phyloP scores from a whole-genome alignment of 2,329 filamentous ascomycete species.

The Teratosphaeria viscida region DNA sequence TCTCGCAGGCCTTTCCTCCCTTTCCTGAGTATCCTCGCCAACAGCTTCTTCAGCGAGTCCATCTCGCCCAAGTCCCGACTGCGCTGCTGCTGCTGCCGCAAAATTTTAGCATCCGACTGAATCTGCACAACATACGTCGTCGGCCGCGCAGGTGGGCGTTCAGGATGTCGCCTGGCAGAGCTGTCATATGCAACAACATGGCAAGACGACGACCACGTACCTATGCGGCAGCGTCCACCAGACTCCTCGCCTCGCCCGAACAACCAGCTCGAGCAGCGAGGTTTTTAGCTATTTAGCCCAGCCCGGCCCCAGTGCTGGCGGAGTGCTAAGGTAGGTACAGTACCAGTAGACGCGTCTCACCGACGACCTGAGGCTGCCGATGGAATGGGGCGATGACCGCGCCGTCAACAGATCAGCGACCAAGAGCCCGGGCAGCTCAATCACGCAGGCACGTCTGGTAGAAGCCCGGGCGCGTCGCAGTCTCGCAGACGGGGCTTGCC shows the following conservation, averaged over 20 bases:
- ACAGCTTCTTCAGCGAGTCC: background rate
- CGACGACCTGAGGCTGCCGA: background rate
- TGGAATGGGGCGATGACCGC: background rate
- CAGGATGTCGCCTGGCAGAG: background rate
- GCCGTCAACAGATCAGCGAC: background rate
- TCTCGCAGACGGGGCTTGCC: background rate
- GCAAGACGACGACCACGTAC: background rate
- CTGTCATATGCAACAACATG: background rate
- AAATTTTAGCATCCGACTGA: background rate
- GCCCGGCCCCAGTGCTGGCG: background rate
- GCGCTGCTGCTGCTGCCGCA: background rate
- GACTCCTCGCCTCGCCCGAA: background rate
- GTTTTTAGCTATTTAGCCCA: background rate
- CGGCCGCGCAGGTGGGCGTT: background rate
- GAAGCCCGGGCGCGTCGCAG: no score
- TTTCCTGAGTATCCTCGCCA: background rate
- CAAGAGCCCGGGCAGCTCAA: no score
- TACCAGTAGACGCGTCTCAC: background rate
- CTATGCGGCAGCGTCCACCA: background rate
- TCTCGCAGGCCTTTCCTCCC: background rate
- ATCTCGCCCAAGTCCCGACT: background rate
- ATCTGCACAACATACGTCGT: background rate
- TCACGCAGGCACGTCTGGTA: background rate
- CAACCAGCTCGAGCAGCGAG: background rate
- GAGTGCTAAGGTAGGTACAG: background rate